phyloP scores from a whole-genome alignment of 768 basidiomycete species.

The Astraeus odoratus region DNA sequence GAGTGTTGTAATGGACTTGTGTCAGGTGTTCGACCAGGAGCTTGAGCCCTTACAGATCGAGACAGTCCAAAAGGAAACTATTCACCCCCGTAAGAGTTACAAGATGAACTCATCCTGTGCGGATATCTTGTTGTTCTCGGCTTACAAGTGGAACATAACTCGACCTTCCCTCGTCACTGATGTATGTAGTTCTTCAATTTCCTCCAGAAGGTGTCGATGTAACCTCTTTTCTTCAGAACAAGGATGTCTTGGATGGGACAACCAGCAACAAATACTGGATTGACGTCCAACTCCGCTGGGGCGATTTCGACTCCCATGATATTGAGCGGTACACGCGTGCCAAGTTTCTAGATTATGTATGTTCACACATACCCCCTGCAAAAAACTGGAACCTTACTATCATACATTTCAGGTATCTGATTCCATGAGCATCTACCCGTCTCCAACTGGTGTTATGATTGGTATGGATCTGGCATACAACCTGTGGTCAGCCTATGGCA shows the following conservation, averaged over 20 bases:
- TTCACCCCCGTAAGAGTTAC: conserved; percentile 99
- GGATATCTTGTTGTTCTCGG: conserved; percentile 95
- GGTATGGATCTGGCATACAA: conserved; percentile 99
- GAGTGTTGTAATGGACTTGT: conserved; percentile 92
- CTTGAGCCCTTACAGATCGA: conserved; percentile 97
- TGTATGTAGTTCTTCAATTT: conserved; percentile 35
- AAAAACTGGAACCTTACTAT: conserved; percentile 1
- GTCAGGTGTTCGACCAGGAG: conserved; percentile 99
- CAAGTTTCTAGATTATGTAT: conserved; percentile 95
- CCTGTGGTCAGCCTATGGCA: conserved; percentile 96
- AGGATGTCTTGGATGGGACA: conserved; percentile 95
- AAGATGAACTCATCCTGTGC: conserved; percentile 99
- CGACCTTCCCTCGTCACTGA: conserved; percentile 94
- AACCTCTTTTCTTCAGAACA: conserved; percentile 44
- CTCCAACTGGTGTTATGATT: conserved; percentile 97
- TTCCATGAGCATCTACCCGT: conserved; percentile 98
- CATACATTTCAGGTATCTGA: conserved; percentile 63
- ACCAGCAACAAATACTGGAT: conserved; percentile 99
- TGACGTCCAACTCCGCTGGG: conserved; percentile 92
- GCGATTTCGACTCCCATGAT: conserved; percentile 98
- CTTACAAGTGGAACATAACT: conserved; percentile 97
- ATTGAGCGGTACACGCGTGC: conserved; percentile 98
- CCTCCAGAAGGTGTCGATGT: not conserved
- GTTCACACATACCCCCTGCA: not conserved
- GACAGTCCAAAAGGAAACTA: conserved; percentile 99